A percentile compares a stretch with the other conserved stretches of the same genome.
Evolutionary conservation across 106 monocot genomes (phyloP).

Genomic region (Chionographis japonica): DNA sequence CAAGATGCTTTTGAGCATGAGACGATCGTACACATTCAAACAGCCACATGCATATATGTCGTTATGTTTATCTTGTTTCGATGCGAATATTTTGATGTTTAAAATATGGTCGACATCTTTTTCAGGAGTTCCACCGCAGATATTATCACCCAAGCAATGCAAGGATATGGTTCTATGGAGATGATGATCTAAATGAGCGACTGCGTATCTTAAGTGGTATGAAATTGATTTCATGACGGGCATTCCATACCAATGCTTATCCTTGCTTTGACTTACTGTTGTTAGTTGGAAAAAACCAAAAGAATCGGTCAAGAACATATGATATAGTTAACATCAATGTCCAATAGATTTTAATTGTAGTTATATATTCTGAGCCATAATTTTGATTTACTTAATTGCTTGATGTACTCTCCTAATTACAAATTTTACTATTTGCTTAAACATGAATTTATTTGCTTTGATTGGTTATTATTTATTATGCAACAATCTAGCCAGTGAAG

Average conservation of each 20-base stretch:
- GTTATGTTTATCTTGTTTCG: not conserved
- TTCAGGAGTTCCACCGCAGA: slow-evolving; percentile 81
- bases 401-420: too few relatives aligned
- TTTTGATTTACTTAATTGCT: too few relatives aligned
- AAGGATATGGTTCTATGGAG: slow-evolving; percentile 99
- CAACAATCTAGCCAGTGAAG: too few relatives aligned
- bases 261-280: not conserved
- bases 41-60: not conserved
- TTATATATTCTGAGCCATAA: too few relatives aligned
- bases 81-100: not conserved
- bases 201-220: slow-evolving; percentile 84
- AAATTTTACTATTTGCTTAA: too few relatives aligned
- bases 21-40: too few relatives aligned
- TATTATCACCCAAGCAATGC: slow-evolving; percentile 98
- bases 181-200: slow-evolving; percentile 86
- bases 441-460: too few relatives aligned
- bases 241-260: not conserved
- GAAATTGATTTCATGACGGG: not conserved
- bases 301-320: too few relatives aligned
- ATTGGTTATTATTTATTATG: too few relatives aligned
- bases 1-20: too few relatives aligned
- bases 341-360: too few relatives aligned
- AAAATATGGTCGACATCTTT: slow-evolving; percentile 1
- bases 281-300: not conserved
- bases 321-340: too few relatives aligned